Evolutionary conservation across 768 basidiomycete genomes (phyloP).

Genomic region (Leccinum truebloodii): DNA sequence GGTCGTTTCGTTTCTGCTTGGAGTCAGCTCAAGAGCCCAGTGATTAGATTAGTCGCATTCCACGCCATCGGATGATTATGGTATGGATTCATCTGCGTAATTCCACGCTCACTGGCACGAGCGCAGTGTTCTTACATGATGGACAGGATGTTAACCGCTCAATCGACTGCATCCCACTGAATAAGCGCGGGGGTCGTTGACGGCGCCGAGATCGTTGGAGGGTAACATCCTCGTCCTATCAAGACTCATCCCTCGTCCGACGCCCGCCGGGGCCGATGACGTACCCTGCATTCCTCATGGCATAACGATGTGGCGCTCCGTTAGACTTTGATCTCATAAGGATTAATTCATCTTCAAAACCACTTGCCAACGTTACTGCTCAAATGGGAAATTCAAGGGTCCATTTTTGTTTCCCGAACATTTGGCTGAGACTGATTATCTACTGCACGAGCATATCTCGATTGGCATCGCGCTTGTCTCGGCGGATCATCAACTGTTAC

Average conservation of each 20-base stretch:
- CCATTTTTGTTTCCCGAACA: background rate
- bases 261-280: background rate
- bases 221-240: slow-evolving; percentile 21
- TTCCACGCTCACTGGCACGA: background rate
- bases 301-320: background rate
- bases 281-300: background rate
- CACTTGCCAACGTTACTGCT: background rate
- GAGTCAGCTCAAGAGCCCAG: background rate
- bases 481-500: too few relatives aligned
- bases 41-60: background rate
- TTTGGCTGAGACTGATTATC: too few relatives aligned
- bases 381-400: background rate
- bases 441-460: too few relatives aligned
- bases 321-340: background rate
- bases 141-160: background rate
- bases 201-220: background rate
- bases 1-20: background rate
- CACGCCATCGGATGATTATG: background rate
- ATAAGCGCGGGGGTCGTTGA: background rate
- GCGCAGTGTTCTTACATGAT: background rate
- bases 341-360: background rate
- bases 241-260: background rate
- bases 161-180: background rate
- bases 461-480: background rate
- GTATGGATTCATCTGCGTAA: background rate